These are phyloP conservation scores for Perilla frutescens DNA, from an alignment of 257 asterid species.

Conservation along the genomic window DNA sequence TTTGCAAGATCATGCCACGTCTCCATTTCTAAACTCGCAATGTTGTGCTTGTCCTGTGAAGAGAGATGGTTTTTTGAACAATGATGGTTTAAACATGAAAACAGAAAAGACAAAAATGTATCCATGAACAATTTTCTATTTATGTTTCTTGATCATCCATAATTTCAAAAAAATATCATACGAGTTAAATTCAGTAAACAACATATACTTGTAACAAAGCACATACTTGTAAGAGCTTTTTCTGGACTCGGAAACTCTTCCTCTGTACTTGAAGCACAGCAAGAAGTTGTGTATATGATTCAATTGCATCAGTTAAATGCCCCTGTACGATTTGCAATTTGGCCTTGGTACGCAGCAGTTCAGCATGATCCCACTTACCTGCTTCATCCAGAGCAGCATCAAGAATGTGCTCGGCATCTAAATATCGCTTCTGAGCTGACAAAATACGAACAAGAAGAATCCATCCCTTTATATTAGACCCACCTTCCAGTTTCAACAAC, in stretches of 20 bases:
- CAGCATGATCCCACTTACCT: conserved; percentile 92
- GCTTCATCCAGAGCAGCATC: conserved; percentile 91
- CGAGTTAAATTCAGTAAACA: not conserved
- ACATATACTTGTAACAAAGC: not conserved
- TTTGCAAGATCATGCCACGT: conserved; percentile 94
- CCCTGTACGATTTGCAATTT: conserved; percentile 82
- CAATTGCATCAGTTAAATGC: conserved; percentile 58
- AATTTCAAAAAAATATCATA: no score
- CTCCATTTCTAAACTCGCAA: conserved; percentile 72
- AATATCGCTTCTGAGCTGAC: conserved; percentile 78
- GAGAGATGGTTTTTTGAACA: conserved; percentile 6
- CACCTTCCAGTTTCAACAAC: conserved; percentile 68
- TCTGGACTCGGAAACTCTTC: conserved; percentile 56
- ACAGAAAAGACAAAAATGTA: not conserved
- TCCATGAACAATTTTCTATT: not conserved
- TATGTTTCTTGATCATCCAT: no score
- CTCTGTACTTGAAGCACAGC: conserved; percentile 88
- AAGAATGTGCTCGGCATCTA: conserved; percentile 73
- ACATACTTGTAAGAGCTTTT: conserved; percentile 61
- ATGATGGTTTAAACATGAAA: not conserved
- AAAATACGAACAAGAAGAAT: conserved; percentile 85
- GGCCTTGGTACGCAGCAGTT: conserved; percentile 71
- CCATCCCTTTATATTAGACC: conserved; percentile 73
- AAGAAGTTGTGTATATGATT: conserved; percentile 78
- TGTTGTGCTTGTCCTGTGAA: conserved; percentile 57